Conservation (phyloP, 192 early-diverging fungal genomes). For the Pilobolus umbonatus region DNA sequence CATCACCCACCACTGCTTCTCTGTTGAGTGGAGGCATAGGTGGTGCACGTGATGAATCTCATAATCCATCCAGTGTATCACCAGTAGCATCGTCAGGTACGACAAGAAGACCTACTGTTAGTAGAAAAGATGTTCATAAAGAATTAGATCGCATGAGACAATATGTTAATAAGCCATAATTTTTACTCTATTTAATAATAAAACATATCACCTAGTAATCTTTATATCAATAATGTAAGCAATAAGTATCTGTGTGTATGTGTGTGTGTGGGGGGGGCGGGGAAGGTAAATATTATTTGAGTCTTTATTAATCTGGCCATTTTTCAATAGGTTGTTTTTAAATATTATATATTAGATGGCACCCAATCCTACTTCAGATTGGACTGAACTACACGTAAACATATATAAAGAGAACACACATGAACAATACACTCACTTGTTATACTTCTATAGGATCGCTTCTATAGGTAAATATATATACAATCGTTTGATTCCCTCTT, state of each 20-base stretch:
- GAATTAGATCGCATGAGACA: slow-evolving; percentile 33
- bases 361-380: slow-evolving; percentile 53
- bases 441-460: slow-evolving; percentile 38
- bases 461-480: slow-evolving; percentile 43
- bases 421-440: not conserved
- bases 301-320: too few species aligned
- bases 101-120: slow-evolving; percentile 15
- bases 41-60: not conserved
- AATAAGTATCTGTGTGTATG: too few species aligned
- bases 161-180: slow-evolving; percentile 10
- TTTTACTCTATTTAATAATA: not conserved
- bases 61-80: not conserved
- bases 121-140: slow-evolving; percentile 35
- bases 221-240: too few species aligned
- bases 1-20: slow-evolving; percentile 3
- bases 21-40: slow-evolving; percentile 8
- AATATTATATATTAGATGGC: too few species aligned
- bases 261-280: too few species aligned
- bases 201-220: not conserved
- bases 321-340: too few species aligned
- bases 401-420: not conserved
- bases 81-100: not conserved
- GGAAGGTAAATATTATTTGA: too few species aligned
- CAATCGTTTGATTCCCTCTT: not conserved
- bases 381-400: slow-evolving; percentile 47